These are phyloP conservation scores for Dorcoceras hygrometricum DNA, from an alignment of 257 asterid genomes.

Conservation along the genomic window DNA sequence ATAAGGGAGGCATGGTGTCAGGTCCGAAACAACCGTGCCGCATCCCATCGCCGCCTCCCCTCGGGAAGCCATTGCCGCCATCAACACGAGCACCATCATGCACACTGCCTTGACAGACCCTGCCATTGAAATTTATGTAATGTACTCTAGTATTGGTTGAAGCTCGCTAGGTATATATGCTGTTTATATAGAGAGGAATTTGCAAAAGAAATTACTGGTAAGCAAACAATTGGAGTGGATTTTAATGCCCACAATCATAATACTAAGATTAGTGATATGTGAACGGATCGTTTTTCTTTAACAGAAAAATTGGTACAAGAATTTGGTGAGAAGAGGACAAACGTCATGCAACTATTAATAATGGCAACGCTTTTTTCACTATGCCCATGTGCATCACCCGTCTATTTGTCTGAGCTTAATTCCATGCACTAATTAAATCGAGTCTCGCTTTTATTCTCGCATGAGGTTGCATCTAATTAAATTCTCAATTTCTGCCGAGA, in stretches of 20 bases:
- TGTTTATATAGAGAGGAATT: neutral
- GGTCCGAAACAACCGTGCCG: slow-evolving; percentile 19
- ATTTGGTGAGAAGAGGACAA: neutral
- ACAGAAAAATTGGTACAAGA: no score
- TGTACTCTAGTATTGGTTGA: no score
- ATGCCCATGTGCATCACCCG: neutral
- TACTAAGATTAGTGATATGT: neutral
- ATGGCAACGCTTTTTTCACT: no score
- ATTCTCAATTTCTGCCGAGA: no score
- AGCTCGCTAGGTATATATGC: neutral
- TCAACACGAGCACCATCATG: slow-evolving; percentile 22
- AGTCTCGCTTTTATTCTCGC: no score
- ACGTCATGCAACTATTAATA: no score
- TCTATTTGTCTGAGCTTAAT: neutral
- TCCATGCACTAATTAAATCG: no score
- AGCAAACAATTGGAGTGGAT: neutral
- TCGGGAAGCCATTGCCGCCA: slow-evolving; percentile 25
- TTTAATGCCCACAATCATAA: neutral
- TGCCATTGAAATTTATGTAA: slow-evolving; percentile 18
- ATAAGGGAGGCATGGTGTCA: slow-evolving; percentile 38
- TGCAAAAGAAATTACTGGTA: neutral
- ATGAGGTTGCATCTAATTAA: no score
- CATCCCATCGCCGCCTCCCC: slow-evolving; percentile 37
- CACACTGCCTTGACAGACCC: slow-evolving; percentile 21
- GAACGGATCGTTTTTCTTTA: neutral